Evolutionary conservation across 1,284 basidiomycete species (phyloP).

Genomic region (Meripilus lineatus): DNA sequence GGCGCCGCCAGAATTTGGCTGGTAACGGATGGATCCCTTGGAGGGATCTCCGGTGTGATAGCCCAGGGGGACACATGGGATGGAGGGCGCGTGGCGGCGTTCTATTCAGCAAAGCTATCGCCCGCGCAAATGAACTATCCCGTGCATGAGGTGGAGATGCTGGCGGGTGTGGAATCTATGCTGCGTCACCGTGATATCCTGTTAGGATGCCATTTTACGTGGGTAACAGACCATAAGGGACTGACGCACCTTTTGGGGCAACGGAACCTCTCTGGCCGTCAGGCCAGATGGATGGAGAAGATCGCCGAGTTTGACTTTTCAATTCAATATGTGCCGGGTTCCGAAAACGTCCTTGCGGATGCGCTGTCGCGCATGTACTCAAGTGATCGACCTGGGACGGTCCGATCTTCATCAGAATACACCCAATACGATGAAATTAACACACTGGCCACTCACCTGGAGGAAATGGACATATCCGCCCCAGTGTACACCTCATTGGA

Average conservation of each 20-base stretch:
- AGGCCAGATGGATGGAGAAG: conserved; percentile 27
- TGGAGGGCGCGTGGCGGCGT: conserved; percentile 11
- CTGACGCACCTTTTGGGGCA: conserved; percentile 28
- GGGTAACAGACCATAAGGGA: conserved; percentile 31
- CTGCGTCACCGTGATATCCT: conserved; percentile 19
- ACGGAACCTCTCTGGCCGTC: conserved; percentile 25
- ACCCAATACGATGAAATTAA: conserved; percentile 11
- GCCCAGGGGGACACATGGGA: conserved; percentile 12
- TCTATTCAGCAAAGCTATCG: conserved; percentile 16
- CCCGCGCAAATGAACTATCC: too few species aligned
- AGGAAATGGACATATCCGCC: background rate
- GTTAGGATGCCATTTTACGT: too few species aligned
- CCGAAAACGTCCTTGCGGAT: conserved; percentile 28
- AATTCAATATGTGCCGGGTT: conserved; percentile 28
- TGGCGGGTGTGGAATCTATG: conserved; percentile 19
- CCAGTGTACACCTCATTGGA: conserved; percentile 5
- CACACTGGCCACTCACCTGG: background rate
- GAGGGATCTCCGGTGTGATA: conserved; percentile 13
- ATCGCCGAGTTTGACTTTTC: conserved; percentile 29
- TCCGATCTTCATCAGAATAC: conserved; percentile 22
- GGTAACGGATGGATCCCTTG: conserved; percentile 14
- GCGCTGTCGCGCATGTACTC: conserved; percentile 31
- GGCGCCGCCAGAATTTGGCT: conserved; percentile 16
- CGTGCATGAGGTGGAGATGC: too few species aligned
- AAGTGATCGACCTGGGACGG: conserved; percentile 21